These are phyloP conservation scores for Apiospora pterosperma DNA, from an alignment of 2,329 filamentous ascomycete species.

Conservation along the genomic window DNA sequence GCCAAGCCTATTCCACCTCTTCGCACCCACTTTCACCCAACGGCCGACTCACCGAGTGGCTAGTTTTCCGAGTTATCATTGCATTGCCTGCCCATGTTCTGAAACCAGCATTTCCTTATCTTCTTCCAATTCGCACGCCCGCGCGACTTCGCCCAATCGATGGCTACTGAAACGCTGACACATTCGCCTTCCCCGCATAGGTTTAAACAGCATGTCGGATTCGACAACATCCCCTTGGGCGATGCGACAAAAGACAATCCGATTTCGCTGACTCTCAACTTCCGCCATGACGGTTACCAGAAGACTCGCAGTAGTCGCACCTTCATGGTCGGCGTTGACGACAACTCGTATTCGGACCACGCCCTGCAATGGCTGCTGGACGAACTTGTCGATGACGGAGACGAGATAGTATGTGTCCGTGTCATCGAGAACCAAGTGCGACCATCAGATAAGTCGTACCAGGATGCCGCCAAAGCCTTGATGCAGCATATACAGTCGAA, in stretches of 20 bases:
- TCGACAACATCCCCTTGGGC: slow-evolving; percentile 56
- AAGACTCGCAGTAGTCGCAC: slow-evolving; percentile 77
- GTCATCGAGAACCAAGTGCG: slow-evolving; percentile 83
- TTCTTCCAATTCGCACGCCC: background rate
- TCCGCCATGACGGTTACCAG: slow-evolving; percentile 83
- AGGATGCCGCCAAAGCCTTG: slow-evolving; percentile 69
- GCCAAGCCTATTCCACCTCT: slow-evolving; percentile 3
- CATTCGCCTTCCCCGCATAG: slow-evolving; percentile 37
- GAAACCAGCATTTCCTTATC: background rate
- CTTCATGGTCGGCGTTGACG: slow-evolving; percentile 87
- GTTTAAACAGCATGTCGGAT: slow-evolving; percentile 57
- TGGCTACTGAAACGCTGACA: slow-evolving; percentile 31
- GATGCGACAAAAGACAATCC: slow-evolving; percentile 58
- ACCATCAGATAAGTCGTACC: slow-evolving; percentile 65
- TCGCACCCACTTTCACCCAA: background rate
- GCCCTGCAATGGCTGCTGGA: slow-evolving; percentile 90
- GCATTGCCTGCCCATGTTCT: background rate
- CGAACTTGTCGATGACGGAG: slow-evolving; percentile 87
- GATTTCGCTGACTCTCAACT: slow-evolving; percentile 74
- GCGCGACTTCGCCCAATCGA: slow-evolving; percentile 9
- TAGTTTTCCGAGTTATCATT: background rate
- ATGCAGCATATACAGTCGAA: slow-evolving; percentile 75
- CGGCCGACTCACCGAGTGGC: background rate
- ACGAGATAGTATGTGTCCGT: slow-evolving; percentile 86
- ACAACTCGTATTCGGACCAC: slow-evolving; percentile 88